These are phyloP conservation scores for Baudoinia panamericana DNA, from an alignment of 495 filamentous ascomycete species.

Conservation along the genomic window DNA sequence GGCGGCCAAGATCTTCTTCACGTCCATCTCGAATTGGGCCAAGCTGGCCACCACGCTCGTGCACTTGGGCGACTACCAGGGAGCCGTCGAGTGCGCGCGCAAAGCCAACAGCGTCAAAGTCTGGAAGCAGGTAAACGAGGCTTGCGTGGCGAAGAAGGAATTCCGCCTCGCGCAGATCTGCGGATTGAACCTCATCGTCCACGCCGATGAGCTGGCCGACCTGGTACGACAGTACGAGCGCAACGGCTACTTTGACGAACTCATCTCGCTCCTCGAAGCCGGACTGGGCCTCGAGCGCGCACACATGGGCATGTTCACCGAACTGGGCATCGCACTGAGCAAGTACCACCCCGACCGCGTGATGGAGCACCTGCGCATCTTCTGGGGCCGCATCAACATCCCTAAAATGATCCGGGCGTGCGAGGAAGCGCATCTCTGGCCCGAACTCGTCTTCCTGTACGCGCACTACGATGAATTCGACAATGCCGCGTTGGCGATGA, in stretches of 20 bases:
- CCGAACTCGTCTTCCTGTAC: constrained; percentile 96
- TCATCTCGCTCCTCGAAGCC: constrained; percentile 87
- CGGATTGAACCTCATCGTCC: constrained; percentile 95
- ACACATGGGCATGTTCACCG: constrained; percentile 94
- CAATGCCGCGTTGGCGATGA: constrained; percentile 96
- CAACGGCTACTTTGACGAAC: constrained; percentile 96
- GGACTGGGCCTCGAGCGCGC: constrained; percentile 87
- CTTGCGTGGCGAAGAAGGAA: constrained; percentile 95
- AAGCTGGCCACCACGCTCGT: constrained; percentile 96
- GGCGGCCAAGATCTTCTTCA: constrained; percentile 97
- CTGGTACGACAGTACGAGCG: constrained; percentile 93
- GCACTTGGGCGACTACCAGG: constrained; percentile 92
- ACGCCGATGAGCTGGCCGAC: constrained; percentile 88
- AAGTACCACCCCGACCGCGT: constrained; percentile 93
- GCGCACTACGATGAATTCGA: constrained; percentile 99
- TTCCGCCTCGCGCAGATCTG: constrained; percentile 99
- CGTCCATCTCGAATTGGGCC: constrained; percentile 98
- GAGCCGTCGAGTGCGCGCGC: constrained; percentile 93
- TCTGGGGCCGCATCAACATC: constrained; percentile 97
- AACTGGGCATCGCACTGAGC: constrained; percentile 84
- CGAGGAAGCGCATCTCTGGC: constrained; percentile 94
- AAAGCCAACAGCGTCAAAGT: constrained; percentile 99
- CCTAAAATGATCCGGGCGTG: constrained; percentile 93
- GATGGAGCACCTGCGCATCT: constrained; percentile 98
- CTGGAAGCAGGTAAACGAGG: constrained; percentile 97